These are phyloP conservation scores for Lenzites betulinus DNA, from an alignment of 768 basidiomycete species.

Conservation along the genomic window DNA sequence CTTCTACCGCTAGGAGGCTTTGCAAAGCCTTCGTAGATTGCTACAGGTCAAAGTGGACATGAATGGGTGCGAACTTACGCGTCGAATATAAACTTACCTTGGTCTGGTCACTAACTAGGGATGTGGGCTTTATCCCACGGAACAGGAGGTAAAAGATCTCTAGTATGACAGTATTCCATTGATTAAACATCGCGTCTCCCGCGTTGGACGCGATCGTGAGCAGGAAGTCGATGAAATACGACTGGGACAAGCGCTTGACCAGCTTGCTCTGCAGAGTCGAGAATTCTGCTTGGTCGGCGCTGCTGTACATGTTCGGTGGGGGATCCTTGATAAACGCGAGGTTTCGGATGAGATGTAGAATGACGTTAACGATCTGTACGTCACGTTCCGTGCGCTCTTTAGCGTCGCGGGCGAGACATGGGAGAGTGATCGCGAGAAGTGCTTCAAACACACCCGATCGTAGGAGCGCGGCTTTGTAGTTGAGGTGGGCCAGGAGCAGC, in stretches of 20 bases:
- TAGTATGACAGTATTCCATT: conserved; percentile 86
- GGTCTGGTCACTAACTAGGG: conserved; percentile 58
- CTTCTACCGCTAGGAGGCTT: conserved; percentile 78
- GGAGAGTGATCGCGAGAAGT: conserved; percentile 73
- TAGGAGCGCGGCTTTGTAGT: conserved; percentile 86
- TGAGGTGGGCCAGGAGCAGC: conserved; percentile 74
- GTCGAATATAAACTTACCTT: conserved; percentile 47
- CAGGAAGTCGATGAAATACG: conserved; percentile 74
- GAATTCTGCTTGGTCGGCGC: conserved; percentile 78
- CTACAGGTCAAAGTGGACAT: conserved; percentile 42
- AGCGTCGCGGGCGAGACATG: conserved; percentile 68
- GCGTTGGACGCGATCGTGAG: conserved; percentile 85
- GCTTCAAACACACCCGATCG: conserved; percentile 69
- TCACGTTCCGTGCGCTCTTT: conserved; percentile 80
- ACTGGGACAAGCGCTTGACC: conserved; percentile 67
- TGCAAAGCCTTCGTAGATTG: conserved; percentile 70
- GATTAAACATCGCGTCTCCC: conserved; percentile 76
- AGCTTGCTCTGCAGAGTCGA: conserved; percentile 78
- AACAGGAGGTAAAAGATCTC: conserved; percentile 94
- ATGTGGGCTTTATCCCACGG: conserved; percentile 70
- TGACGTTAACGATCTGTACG: conserved; percentile 82
- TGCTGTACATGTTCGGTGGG: conserved; percentile 66
- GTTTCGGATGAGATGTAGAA: conserved; percentile 89
- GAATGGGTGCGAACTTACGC: conserved; percentile 1
- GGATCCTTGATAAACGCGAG: conserved; percentile 93